Conservation (phyloP, 2,329 filamentous ascomycete species). For the Aotearoamyces nothofagi region DNA sequence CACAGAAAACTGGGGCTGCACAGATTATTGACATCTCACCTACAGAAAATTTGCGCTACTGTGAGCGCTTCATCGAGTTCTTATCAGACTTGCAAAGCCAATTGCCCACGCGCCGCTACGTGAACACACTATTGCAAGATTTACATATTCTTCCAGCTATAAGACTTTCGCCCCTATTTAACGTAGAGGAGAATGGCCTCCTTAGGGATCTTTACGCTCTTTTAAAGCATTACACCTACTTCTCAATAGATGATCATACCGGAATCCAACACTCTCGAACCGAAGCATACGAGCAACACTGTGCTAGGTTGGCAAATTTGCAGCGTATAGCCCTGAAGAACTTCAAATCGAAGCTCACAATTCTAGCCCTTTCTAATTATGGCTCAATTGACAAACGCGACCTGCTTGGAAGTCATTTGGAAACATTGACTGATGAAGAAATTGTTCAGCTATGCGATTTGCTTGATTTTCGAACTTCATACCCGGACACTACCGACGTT, state of each 20-base stretch:
- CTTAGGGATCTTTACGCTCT: conserved; percentile 68
- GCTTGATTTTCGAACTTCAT: conserved; percentile 68
- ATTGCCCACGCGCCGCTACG: conserved; percentile 82
- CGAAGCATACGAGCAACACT: conserved; percentile 70
- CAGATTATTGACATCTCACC: conserved; percentile 14
- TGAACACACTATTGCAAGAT: conserved; percentile 77
- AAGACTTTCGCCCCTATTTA: conserved; percentile 63
- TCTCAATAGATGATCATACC: conserved; percentile 83
- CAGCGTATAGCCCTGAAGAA: conserved; percentile 66
- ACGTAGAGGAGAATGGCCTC: conserved; percentile 57
- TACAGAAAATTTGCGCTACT: conserved; percentile 61
- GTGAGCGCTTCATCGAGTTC: conserved; percentile 86
- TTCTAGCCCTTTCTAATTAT: conserved; percentile 85
- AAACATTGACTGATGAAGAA: conserved; percentile 59
- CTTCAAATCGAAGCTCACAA: conserved; percentile 82
- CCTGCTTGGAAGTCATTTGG: conserved; percentile 65
- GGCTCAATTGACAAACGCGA: conserved; percentile 67
- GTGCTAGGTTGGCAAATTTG: conserved; percentile 57
- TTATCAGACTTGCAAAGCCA: conserved; percentile 85
- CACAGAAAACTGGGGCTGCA: no score
- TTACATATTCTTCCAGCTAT: conserved; percentile 70
- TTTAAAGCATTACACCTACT: conserved; percentile 76
- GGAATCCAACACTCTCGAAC: conserved; percentile 58
- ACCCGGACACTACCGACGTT: conserved; percentile 57
- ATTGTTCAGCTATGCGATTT: conserved; percentile 50